Evolutionary conservation across 2,329 filamentous ascomycete species (phyloP).

Genomic region (Calonectria ilicicola): DNA sequence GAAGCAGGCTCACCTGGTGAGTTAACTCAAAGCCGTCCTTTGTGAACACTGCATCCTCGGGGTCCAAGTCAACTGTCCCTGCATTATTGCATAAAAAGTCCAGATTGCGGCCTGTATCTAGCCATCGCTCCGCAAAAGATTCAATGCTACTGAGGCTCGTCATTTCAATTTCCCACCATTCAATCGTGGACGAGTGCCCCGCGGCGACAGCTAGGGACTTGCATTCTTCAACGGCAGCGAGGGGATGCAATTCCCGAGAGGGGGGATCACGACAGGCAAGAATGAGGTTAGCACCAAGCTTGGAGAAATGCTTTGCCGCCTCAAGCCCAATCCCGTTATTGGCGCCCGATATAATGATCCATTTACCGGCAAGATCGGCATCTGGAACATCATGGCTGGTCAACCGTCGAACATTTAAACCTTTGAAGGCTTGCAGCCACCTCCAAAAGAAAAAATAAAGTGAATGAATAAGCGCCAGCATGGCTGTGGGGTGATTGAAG

Average conservation of each 20-base stretch:
- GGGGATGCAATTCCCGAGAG: slow-evolving; percentile 3
- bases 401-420: background rate
- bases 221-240: background rate
- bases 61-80: background rate
- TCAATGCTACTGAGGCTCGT: background rate
- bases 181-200: slow-evolving; percentile 10
- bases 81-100: slow-evolving; percentile 15
- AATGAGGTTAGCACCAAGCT: slow-evolving; percentile 10
- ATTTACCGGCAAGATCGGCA: slow-evolving; percentile 1
- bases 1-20: background rate
- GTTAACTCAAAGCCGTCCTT: slow-evolving; percentile 4
- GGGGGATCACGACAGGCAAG: slow-evolving; percentile 16
- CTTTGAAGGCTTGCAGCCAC: background rate
- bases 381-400: slow-evolving; percentile 4
- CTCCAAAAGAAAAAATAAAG: background rate
- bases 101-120: background rate
- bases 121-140: background rate
- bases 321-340: slow-evolving; percentile 18
- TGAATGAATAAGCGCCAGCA: background rate
- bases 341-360: slow-evolving; percentile 16
- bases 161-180: slow-evolving; percentile 18
- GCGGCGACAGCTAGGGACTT: background rate
- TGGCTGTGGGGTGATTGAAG: background rate
- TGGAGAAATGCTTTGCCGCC: slow-evolving; percentile 9
- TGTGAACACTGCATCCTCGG: background rate